Conservation (phyloP, 139 green algal genomes). For the Closterium sp. region DNA sequence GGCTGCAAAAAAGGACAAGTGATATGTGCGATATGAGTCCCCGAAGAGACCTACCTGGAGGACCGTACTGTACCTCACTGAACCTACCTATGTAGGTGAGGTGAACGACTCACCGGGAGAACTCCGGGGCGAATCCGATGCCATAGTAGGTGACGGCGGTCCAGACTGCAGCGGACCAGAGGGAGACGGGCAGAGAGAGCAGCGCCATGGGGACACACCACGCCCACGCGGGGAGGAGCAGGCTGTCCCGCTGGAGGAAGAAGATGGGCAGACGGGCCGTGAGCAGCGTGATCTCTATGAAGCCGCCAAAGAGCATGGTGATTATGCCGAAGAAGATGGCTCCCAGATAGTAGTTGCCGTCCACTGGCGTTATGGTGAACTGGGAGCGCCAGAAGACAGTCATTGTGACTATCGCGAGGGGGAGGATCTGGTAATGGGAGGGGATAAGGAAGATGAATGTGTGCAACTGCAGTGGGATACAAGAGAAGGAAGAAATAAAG, state of each 20-base stretch:
- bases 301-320: slow-evolving; percentile 56
- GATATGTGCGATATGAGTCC: too few relatives aligned
- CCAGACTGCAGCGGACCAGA: slow-evolving; percentile 58
- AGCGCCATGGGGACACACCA: slow-evolving; percentile 54
- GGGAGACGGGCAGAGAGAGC: slow-evolving; percentile 60
- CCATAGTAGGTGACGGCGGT: slow-evolving; percentile 4
- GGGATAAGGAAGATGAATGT: slow-evolving; percentile 57
- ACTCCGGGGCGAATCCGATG: slow-evolving; percentile 16
- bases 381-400: slow-evolving; percentile 62
- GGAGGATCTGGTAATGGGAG: slow-evolving; percentile 7
- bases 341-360: slow-evolving; percentile 54
- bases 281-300: slow-evolving; percentile 29
- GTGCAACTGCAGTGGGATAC: too few relatives aligned
- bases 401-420: slow-evolving; percentile 27
- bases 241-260: slow-evolving; percentile 76
- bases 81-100: too few relatives aligned
- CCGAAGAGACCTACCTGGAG: slow-evolving; percentile 15
- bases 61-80: too few relatives aligned
- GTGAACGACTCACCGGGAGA: not conserved
- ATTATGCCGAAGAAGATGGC: slow-evolving; percentile 63
- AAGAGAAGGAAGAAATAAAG: too few relatives aligned
- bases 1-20: not conserved
- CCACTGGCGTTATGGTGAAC: slow-evolving; percentile 48
- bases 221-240: slow-evolving; percentile 66
- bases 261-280: slow-evolving; percentile 59